phyloP scores from a whole-genome alignment of 495 filamentous ascomycete genomes.

The Lophiotrema nucula region DNA sequence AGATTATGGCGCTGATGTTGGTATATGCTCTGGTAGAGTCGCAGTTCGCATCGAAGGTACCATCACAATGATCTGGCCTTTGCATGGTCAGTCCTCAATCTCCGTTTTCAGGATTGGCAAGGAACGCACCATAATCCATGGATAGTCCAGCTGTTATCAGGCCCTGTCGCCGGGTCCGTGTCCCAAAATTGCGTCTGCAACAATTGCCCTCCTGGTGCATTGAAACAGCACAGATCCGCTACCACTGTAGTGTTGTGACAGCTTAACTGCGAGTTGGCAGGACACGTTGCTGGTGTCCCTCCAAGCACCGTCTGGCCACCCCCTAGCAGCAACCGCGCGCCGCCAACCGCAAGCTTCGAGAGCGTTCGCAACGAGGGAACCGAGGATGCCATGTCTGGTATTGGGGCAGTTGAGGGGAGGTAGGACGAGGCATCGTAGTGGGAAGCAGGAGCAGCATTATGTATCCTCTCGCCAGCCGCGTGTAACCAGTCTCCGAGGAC shows the following conservation, averaged over 20 bases:
- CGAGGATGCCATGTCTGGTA: constrained; percentile 23
- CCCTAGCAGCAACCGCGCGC: constrained; percentile 31
- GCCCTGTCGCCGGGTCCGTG: constrained; percentile 64
- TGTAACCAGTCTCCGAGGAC: constrained; percentile 2
- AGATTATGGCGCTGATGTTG: constrained; percentile 68
- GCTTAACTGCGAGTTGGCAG: constrained; percentile 54
- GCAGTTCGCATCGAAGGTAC: constrained; percentile 73
- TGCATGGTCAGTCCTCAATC: background rate
- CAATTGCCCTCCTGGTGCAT: constrained; percentile 69
- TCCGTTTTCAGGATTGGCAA: no score
- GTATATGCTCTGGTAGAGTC: constrained; percentile 64
- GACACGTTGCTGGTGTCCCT: constrained; percentile 40
- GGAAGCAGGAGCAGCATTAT: constrained; percentile 22
- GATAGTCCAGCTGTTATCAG: constrained; percentile 77
- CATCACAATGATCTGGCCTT: constrained; percentile 81
- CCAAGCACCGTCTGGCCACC: constrained; percentile 22
- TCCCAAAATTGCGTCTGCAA: constrained; percentile 91
- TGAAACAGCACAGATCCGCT: constrained; percentile 69
- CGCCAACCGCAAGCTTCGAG: constrained; percentile 31
- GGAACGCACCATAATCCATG: constrained; percentile 69
- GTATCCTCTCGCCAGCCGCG: constrained; percentile 1
- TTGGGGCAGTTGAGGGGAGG: background rate
- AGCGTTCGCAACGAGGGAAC: constrained; percentile 30
- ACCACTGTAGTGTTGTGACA: constrained; percentile 57
- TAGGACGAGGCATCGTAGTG: background rate